phyloP scores from a whole-genome alignment of 2,329 filamentous ascomycete genomes.

The Aspergillus eucalypticola region DNA sequence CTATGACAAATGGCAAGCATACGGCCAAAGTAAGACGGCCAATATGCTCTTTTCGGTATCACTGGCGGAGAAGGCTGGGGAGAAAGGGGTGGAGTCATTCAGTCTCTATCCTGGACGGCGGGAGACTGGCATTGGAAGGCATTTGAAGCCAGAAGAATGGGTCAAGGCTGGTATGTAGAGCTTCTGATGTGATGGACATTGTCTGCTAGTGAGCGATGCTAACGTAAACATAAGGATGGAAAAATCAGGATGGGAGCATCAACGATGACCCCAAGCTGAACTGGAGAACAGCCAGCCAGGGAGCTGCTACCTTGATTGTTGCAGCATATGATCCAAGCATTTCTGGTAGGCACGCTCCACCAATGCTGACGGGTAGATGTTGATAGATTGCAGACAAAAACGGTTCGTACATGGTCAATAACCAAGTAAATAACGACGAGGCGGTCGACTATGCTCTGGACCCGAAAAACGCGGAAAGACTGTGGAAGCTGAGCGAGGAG shows the following conservation, averaged over 20 bases:
- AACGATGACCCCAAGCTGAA: not conserved
- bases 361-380: not conserved
- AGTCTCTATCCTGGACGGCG: conserved; percentile 7
- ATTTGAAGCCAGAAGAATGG: conserved; percentile 2
- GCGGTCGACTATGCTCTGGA: not conserved
- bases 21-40: conserved; percentile 6
- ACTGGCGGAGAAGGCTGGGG: not conserved
- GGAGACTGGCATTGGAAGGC: not conserved
- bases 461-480: not conserved
- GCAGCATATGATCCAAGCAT: not conserved
- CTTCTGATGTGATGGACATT: no score
- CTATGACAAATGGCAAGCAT: conserved; percentile 12
- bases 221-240: not conserved
- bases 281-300: not conserved
- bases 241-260: not conserved
- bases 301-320: not conserved
- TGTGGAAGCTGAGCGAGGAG: conserved; percentile 7
- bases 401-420: conserved; percentile 3
- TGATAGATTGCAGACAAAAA: not conserved
- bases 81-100: not conserved
- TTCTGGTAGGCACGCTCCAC: not conserved
- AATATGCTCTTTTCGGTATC: conserved; percentile 7
- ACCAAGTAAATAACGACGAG: not conserved
- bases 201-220: not conserved
- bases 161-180: not conserved